phyloP scores from a whole-genome alignment of 2,329 filamentous ascomycete genomes.

The Colletotrichum horii region DNA sequence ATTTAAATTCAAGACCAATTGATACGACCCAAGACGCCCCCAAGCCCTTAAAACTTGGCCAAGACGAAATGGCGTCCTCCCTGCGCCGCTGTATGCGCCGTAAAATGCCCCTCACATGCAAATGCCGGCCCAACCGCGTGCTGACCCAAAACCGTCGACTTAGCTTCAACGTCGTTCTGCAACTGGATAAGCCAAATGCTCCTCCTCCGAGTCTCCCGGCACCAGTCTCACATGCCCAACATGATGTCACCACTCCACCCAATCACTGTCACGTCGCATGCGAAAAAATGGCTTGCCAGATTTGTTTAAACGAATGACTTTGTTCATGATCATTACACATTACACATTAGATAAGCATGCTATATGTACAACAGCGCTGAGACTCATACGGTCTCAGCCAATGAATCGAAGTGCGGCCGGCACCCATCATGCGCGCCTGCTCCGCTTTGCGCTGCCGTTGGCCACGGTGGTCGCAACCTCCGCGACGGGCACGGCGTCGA shows the following conservation, averaged over 20 bases:
- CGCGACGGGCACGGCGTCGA: background rate
- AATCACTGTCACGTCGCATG: background rate
- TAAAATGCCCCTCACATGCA: background rate
- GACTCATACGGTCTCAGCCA: background rate
- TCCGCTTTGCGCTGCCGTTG: slow-evolving; percentile 1
- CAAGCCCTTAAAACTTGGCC: background rate
- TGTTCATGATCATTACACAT: slow-evolving; percentile 10
- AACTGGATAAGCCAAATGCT: background rate
- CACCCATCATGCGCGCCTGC: background rate
- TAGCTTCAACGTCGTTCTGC: background rate
- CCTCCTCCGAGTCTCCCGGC: background rate
- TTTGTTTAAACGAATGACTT: background rate
- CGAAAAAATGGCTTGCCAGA: background rate
- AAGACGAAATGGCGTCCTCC: background rate
- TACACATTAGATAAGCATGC: slow-evolving; percentile 6
- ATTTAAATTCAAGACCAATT: background rate
- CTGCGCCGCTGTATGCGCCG: background rate
- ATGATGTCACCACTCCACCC: background rate
- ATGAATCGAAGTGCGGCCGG: background rate
- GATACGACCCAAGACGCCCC: background rate
- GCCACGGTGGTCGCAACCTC: slow-evolving; percentile 2
- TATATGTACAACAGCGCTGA: background rate
- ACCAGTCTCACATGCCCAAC: background rate
- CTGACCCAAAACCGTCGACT: background rate
- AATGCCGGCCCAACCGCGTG: background rate